Evolutionary conservation across 2,329 filamentous ascomycete species (phyloP).

Genomic region (Clarireedia monteithiana): DNA sequence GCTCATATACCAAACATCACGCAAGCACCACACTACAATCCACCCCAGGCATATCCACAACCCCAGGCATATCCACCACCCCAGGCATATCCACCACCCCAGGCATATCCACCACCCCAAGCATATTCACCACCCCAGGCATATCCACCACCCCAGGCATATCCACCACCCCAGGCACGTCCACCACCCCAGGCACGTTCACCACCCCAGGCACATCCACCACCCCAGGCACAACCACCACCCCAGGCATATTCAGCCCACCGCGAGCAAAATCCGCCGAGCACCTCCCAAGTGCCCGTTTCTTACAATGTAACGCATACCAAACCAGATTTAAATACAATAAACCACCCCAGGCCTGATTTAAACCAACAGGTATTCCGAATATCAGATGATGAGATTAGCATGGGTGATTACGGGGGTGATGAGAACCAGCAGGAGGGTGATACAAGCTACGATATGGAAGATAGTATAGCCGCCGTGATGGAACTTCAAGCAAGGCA

Average conservation of each 20-base stretch:
- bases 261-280: too few species aligned
- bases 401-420: constrained; percentile 26
- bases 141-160: too few species aligned
- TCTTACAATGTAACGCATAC: too few species aligned
- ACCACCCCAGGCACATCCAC: too few species aligned
- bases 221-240: too few species aligned
- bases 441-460: constrained; percentile 13
- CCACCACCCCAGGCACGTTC: neutral
- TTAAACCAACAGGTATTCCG: neutral
- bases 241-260: neutral
- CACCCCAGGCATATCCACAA: neutral
- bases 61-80: too few species aligned
- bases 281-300: neutral
- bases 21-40: neutral
- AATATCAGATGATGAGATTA: constrained; percentile 30
- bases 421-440: constrained; percentile 34
- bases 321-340: neutral
- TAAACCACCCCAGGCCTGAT: neutral
- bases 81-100: too few species aligned
- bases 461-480: constrained; percentile 4
- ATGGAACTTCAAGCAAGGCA: constrained; percentile 26
- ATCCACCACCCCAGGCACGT: neutral
- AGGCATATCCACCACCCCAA: too few species aligned
- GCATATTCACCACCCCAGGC: too few species aligned
- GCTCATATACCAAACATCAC: neutral